phyloP scores from a whole-genome alignment of 441 rosid genomes.

The Corymbia citriodora region DNA sequence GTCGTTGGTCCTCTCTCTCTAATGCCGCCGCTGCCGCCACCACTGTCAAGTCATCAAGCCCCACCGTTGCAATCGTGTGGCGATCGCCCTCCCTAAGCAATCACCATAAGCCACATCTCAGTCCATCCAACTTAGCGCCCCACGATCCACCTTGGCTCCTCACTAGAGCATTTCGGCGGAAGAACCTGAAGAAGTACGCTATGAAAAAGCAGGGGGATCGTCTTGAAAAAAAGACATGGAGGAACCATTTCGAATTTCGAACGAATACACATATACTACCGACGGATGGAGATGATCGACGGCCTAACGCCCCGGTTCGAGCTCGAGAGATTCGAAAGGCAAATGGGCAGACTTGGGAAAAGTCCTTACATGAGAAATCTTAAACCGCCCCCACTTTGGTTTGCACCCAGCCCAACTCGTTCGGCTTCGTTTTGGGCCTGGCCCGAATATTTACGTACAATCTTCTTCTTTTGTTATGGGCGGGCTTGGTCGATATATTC shows the following conservation, averaged over 20 bases:
- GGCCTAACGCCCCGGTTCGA: neutral
- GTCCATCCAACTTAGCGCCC: neutral
- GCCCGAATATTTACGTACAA: accelerated
- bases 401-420: neutral
- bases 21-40: too few relatives aligned
- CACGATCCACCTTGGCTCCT: neutral
- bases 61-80: accelerated
- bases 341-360: neutral
- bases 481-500: too few relatives aligned
- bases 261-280: accelerated
- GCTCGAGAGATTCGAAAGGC: neutral
- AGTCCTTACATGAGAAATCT: neutral
- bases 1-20: too few relatives aligned
- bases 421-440: neutral
- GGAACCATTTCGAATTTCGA: neutral
- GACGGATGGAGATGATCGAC: accelerated
- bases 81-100: neutral
- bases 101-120: neutral
- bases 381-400: neutral
- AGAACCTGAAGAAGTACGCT: accelerated
- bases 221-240: neutral
- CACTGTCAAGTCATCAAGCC: accelerated
- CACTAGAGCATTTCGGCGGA: accelerated
- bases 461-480: neutral
- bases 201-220: accelerated